Evolutionary conservation across 2,329 filamentous ascomycete species (phyloP).

Genomic region (Hortaea sp.): DNA sequence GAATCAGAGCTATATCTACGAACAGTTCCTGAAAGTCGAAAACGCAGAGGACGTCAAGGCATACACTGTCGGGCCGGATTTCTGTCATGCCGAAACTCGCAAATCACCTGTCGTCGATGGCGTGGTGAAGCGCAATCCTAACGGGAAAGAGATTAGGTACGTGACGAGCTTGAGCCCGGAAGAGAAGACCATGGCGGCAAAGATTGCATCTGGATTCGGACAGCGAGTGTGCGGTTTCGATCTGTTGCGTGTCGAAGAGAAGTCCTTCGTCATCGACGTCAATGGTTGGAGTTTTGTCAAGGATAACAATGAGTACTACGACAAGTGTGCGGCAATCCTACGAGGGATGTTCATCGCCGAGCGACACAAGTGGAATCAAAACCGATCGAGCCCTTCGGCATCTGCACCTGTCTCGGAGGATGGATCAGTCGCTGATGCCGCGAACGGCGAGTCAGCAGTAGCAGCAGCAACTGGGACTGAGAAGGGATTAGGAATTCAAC

Average conservation of each 20-base stretch:
- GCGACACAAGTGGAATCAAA: slow-evolving; percentile 47
- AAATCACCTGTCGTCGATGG: slow-evolving; percentile 97
- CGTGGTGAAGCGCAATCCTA: slow-evolving; percentile 87
- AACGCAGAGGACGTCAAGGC: slow-evolving; percentile 98
- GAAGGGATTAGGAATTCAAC: background rate
- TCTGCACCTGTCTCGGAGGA: background rate
- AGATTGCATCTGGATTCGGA: slow-evolving; percentile 83
- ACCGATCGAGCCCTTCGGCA: slow-evolving; percentile 20
- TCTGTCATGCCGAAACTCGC: slow-evolving; percentile 92
- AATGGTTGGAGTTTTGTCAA: slow-evolving; percentile 99
- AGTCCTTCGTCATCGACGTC: slow-evolving; percentile 96
- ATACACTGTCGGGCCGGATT: slow-evolving; percentile 87
- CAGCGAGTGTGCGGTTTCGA: slow-evolving; percentile 96
- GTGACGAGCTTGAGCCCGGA: slow-evolving; percentile 74
- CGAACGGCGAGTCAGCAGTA: slow-evolving; percentile 3
- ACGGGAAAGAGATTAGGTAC: slow-evolving; percentile 94
- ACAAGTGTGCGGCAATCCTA: slow-evolving; percentile 77
- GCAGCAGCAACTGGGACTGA: slow-evolving; percentile 2
- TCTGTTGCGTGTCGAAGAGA: slow-evolving; percentile 69
- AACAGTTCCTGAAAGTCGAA: slow-evolving; percentile 92
- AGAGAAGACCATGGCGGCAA: slow-evolving; percentile 77
- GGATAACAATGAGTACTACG: slow-evolving; percentile 97
- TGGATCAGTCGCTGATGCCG: slow-evolving; percentile 9
- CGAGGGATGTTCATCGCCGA: slow-evolving; percentile 82
- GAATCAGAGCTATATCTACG: slow-evolving; percentile 82